A percentile compares a stretch with the other conserved stretches of the same genome.
phyloP scores from a whole-genome alignment of 2,329 filamentous ascomycete genomes.

The Chaetomium globosum region DNA sequence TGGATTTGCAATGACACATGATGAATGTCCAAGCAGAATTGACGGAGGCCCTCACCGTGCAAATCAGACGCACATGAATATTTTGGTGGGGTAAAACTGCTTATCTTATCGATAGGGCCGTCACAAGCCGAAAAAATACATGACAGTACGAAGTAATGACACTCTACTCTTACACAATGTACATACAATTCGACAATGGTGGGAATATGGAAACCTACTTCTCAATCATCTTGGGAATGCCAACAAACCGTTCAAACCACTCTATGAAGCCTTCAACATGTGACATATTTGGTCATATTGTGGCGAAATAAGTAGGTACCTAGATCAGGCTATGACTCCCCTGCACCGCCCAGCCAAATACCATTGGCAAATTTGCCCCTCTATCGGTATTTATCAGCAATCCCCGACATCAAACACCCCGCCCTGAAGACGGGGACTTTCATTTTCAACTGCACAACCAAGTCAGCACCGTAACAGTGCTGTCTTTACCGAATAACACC shows the following conservation, averaged over 20 bases:
- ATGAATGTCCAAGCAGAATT: too few species aligned
- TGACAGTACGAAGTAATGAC: background rate
- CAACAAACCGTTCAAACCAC: background rate
- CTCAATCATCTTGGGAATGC: background rate
- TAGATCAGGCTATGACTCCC: background rate
- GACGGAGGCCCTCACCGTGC: too few species aligned
- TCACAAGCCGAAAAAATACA: background rate
- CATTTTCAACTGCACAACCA: slow-evolving; percentile 12
- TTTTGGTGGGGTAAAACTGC: slow-evolving; percentile 36
- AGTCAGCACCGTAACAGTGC: background rate
- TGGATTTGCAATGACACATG: background rate
- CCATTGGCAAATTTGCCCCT: slow-evolving; percentile 53
- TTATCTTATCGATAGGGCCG: slow-evolving; percentile 37
- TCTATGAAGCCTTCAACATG: background rate
- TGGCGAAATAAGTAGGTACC: background rate
- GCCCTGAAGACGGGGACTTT: slow-evolving; percentile 14
- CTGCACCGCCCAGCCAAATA: background rate
- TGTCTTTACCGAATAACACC: background rate
- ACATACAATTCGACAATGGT: background rate
- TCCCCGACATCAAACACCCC: slow-evolving; percentile 26
- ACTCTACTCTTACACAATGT: background rate
- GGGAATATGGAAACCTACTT: background rate
- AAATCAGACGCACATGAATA: slow-evolving; percentile 30
- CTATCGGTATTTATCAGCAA: slow-evolving; percentile 46
- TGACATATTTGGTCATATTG: background rate